A percentile compares a stretch with the other conserved stretches of the same genome.
Evolutionary conservation across 2,329 filamentous ascomycete species (phyloP).

Genomic region (Knufia fluminis): DNA sequence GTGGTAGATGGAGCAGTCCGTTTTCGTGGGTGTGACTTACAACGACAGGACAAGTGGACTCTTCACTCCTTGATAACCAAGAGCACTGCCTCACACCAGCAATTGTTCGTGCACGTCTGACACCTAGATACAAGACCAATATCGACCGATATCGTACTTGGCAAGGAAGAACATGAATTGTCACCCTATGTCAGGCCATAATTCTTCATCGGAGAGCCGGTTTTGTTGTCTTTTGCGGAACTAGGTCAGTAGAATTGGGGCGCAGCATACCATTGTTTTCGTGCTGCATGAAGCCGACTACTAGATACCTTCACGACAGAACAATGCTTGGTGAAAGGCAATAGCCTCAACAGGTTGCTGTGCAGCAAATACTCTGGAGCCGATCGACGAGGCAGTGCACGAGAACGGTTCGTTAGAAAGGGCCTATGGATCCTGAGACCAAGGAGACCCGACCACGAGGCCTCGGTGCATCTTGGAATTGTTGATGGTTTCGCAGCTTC

Average conservation of each 20-base stretch:
- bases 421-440: background rate
- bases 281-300: background rate
- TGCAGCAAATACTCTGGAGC: no score
- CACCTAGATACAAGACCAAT: background rate
- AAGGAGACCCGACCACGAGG: no score
- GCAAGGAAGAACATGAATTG: background rate
- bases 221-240: background rate
- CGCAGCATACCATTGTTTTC: slow-evolving; percentile 4
- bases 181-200: background rate
- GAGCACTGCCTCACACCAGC: background rate
- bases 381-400: background rate
- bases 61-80: background rate
- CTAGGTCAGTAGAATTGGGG: background rate
- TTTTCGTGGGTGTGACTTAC: background rate
- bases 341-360: no score
- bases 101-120: background rate
- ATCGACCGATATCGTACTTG: background rate
- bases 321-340: no score
- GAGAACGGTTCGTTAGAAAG: background rate
- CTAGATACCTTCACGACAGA: no score
- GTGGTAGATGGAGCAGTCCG: no score
- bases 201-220: background rate
- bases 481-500: no score
- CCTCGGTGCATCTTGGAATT: no score
- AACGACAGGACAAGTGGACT: background rate